phyloP scores from a whole-genome alignment of 2,329 filamentous ascomycete genomes.

The Didymella pomorum region DNA sequence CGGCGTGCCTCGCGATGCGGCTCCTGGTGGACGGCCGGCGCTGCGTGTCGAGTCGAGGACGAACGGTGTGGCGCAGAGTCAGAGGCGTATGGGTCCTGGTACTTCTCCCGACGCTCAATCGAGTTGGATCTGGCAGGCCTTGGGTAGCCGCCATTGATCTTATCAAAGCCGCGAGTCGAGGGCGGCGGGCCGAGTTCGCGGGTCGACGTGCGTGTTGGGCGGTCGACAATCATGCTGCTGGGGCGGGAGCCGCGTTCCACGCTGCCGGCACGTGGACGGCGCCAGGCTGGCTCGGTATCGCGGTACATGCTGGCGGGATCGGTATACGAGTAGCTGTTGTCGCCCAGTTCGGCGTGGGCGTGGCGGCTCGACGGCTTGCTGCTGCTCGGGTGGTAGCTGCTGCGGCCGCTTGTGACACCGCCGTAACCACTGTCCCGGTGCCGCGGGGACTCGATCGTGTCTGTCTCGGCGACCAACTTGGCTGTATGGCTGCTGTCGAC shows the following conservation, averaged over 20 bases:
- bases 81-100: conserved; percentile 49
- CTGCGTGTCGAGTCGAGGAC: conserved; percentile 52
- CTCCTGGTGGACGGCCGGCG: conserved; percentile 59
- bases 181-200: conserved; percentile 65
- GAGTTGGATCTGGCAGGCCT: conserved; percentile 40
- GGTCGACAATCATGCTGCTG: conserved; percentile 54
- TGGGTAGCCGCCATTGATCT: conserved; percentile 59
- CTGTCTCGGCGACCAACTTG: conserved; percentile 49
- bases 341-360: conserved; percentile 47
- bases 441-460: conserved; percentile 46
- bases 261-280: conserved; percentile 55
- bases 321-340: conserved; percentile 59
- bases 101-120: conserved; percentile 46
- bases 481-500: conserved; percentile 55
- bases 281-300: conserved; percentile 60
- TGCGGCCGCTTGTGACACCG: conserved; percentile 40
- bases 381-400: conserved; percentile 39
- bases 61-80: conserved; percentile 43
- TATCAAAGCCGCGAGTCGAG: conserved; percentile 74
- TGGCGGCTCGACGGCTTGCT: conserved; percentile 36
- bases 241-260: conserved; percentile 57
- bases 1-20: conserved; percentile 52
- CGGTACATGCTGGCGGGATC: conserved; percentile 60
- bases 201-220: conserved; percentile 45
- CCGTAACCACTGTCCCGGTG: conserved; percentile 34